These are phyloP conservation scores for Penicillium fimorum DNA, from an alignment of 495 filamentous ascomycete genomes.

Conservation along the genomic window DNA sequence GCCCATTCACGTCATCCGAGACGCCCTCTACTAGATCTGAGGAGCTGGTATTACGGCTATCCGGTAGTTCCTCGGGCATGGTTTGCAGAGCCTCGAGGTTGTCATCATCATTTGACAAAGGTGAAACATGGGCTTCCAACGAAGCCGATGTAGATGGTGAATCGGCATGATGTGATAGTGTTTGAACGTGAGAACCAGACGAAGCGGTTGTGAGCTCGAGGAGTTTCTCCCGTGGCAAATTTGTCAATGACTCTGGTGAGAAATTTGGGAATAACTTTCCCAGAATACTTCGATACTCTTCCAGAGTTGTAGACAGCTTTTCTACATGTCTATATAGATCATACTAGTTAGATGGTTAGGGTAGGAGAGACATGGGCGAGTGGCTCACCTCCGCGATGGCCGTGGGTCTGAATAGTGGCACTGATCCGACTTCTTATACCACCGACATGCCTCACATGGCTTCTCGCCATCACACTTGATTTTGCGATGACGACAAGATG, in stretches of 20 bases:
- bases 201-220: conserved; percentile 39
- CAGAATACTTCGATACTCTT: conserved; percentile 40
- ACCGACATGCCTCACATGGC: conserved; percentile 47
- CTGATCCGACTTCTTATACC: conserved; percentile 47
- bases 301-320: conserved; percentile 41
- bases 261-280: conserved; percentile 39
- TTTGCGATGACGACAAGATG: conserved; percentile 48
- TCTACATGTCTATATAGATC: conserved; percentile 39
- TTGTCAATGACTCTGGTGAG: conserved; percentile 39
- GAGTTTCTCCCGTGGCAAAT: conserved; percentile 50
- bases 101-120: conserved; percentile 39
- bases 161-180: conserved; percentile 28
- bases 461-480: conserved; percentile 50
- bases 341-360: not conserved
- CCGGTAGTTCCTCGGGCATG: conserved; percentile 39
- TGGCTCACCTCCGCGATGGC: conserved; percentile 38
- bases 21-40: conserved; percentile 61
- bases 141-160: conserved; percentile 42
- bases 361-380: not conserved
- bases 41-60: conserved; percentile 23
- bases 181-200: conserved; percentile 9
- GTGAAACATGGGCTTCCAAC: conserved; percentile 42
- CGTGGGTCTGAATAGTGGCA: conserved; percentile 46
- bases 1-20: conserved; percentile 77
- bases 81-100: conserved; percentile 43